A percentile compares a stretch with the other conserved stretches of the same genome.
Conservation (phyloP, 441 rosid genomes). For the Breynia disticha region DNA sequence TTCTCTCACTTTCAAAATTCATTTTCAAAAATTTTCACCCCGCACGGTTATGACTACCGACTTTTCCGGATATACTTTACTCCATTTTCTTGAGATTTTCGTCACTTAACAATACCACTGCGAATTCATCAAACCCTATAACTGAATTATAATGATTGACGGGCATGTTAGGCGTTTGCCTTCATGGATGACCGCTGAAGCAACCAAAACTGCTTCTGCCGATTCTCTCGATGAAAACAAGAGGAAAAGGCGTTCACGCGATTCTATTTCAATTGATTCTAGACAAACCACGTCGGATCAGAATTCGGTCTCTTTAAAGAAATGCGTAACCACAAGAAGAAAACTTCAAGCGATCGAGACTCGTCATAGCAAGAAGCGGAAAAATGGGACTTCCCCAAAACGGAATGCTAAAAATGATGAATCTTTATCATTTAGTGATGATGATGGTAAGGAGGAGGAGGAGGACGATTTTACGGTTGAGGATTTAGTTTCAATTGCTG, state of each 20-base stretch:
- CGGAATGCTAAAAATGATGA: conserved; percentile 2
- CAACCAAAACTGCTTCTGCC: not conserved
- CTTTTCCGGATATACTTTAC: too few relatives aligned
- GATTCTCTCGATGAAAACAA: conserved; percentile 1
- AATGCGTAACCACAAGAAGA: not conserved
- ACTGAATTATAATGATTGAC: conserved; percentile 6
- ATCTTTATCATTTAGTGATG: conserved; percentile 4
- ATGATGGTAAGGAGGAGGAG: not conserved
- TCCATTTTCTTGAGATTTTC: too few relatives aligned
- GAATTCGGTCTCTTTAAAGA: conserved; percentile 1
- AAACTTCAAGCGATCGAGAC: not conserved
- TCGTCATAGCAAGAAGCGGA: not conserved
- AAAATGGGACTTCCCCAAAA: not conserved
- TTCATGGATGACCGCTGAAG: conserved; percentile 19
- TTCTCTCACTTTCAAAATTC: too few relatives aligned
- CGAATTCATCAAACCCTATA: too few relatives aligned
- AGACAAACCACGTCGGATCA: not conserved
- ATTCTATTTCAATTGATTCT: not conserved
- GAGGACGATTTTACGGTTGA: conserved; percentile 28
- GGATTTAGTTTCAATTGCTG: conserved; percentile 39
- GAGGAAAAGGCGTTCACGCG: conserved; percentile 1
- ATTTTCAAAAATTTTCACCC: too few relatives aligned
- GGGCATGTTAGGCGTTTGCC: conserved; percentile 27
- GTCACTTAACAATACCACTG: too few relatives aligned
- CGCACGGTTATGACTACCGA: too few relatives aligned